Evolutionary conservation across 345 rosid genomes (phyloP), one percentile per base, ranked within the genome.

Genomic region (Mallotus nudiflorus): DNA sequence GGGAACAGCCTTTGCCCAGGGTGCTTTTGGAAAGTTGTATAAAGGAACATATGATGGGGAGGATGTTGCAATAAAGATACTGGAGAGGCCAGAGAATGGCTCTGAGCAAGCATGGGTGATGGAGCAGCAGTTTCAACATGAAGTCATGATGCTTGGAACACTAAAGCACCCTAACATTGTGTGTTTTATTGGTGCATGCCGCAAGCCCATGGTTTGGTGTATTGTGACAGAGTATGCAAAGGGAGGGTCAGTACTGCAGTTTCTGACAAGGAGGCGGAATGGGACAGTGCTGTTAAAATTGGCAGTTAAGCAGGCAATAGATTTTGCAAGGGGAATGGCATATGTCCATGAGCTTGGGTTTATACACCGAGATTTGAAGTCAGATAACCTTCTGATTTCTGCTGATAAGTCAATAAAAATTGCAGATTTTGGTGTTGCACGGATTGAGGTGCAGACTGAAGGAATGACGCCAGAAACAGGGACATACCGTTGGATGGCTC

Each of bases 371-470:
- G 80, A 76, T 66, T 53, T 76, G 61, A 76, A 76, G 35, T 76
- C 80, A 24, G 80, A 76, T 66, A 76, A 76, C 35, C 75, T 76
- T 59, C 44, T 76, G 71, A 76, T 76, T 59, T 71, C 60, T 2
- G 56, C 51, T 8, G 80, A 76, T 42, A 70, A 71, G 60, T 76
- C 75, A 19, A 76, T 76, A 59, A 76, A 76, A 44, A 70, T 76
- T 16, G 80, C 75, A 39, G 80, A 70, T 76, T 76, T 76, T 59
- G 80, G 80, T 11, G 80, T 76, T 8, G 80, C 80, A 1, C 57
- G 80, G 15, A 70, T 76, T 71, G 80, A 76, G 63, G 80, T 76
- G 80, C 80, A 76, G 75, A 66, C 80, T n/a, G 80, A 76, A 56
- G 80, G 80, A 14, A 76, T 76, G 80, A 76, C 80, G 19, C 80